Conservation (phyloP, 2,329 filamentous ascomycete genomes). For the Nannizziopsis arthrosporioides region DNA sequence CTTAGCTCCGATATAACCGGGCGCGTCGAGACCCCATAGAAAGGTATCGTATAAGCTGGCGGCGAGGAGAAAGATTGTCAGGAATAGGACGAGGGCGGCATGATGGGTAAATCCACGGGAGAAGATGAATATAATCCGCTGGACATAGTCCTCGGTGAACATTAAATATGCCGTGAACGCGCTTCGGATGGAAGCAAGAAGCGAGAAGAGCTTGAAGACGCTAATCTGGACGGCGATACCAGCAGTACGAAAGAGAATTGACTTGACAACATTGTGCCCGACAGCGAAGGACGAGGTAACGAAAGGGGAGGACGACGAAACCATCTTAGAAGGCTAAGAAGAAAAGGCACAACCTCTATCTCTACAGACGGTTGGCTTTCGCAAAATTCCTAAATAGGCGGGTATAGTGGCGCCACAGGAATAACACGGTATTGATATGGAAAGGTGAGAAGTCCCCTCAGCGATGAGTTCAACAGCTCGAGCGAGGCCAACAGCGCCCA, state of each 20-base stretch:
- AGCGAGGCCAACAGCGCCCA: too few species aligned
- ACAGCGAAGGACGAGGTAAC: conserved; percentile 10
- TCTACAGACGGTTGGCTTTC: not conserved
- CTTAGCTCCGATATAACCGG: conserved; percentile 9
- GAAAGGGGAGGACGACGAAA: conserved; percentile 6
- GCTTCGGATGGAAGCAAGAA: conserved; percentile 9
- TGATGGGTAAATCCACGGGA: conserved; percentile 12
- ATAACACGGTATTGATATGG: too few species aligned
- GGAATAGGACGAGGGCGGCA: conserved; percentile 9
- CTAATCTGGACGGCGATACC: conserved; percentile 11
- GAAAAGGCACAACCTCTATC: not conserved
- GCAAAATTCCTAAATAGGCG: too few species aligned
- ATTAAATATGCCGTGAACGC: conserved; percentile 14
- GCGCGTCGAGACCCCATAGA: conserved; percentile 13
- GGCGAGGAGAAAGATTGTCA: conserved; percentile 11
- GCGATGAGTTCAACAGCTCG: too few species aligned
- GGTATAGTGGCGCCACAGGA: too few species aligned
- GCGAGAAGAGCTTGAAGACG: conserved; percentile 12
- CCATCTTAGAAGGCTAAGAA: conserved; percentile 1
- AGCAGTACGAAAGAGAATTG: conserved; percentile 13
- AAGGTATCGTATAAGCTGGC: conserved; percentile 12
- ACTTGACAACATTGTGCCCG: conserved; percentile 14
- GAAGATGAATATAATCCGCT: conserved; percentile 10
- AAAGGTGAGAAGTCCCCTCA: too few species aligned
- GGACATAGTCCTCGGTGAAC: conserved; percentile 14